Percentiles rank a stretch among this genome's conserved stretches.
Conservation (phyloP, 23 red algal species). For the Gracilaria gracilis region DNA sequence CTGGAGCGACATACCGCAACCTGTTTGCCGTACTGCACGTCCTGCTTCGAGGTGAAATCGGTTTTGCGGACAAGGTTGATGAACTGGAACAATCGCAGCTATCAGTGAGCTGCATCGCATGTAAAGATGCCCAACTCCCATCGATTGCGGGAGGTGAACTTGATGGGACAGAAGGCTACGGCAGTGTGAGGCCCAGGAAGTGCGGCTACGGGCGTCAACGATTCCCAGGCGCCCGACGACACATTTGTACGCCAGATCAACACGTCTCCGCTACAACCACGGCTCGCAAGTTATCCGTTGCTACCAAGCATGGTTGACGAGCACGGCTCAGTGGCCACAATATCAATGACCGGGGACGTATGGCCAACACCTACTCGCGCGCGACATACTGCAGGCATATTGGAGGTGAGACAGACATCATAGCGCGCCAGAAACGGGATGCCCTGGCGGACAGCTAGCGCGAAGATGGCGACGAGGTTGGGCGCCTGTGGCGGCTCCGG, state of each 20-base stretch:
- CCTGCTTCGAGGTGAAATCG: conserved; percentile 23
- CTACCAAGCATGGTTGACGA: conserved; percentile 33
- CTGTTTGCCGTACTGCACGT: conserved; percentile 46
- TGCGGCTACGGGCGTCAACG: conserved; percentile 36
- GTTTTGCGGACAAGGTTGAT: conserved; percentile 26
- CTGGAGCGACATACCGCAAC: conserved; percentile 43
- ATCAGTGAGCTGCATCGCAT: conserved; percentile 39
- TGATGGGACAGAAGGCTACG: conserved; percentile 56
- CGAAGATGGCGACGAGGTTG: conserved; percentile 55
- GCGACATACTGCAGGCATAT: conserved; percentile 49
- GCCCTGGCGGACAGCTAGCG: conserved; percentile 54
- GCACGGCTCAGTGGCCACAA: conserved; percentile 35
- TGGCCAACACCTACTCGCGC: conserved; percentile 73
- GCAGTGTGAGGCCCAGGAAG: conserved; percentile 74
- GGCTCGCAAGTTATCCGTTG: conserved; percentile 61
- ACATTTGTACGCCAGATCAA: conserved; percentile 63
- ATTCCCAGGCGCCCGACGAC: conserved; percentile 31
- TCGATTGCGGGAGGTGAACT: conserved; percentile 16
- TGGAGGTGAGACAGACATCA: conserved; percentile 65
- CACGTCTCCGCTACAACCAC: conserved; percentile 54
- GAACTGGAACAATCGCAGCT: conserved; percentile 56
- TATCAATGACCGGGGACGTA: conserved; percentile 17
- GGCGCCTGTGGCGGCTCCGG: conserved; percentile 83
- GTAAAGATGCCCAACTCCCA: conserved; percentile 59
- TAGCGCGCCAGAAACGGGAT: conserved; percentile 65